Base-by-base conservation (phyloP, 345 rosid species). In the Syzygium aromaticum region DNA sequence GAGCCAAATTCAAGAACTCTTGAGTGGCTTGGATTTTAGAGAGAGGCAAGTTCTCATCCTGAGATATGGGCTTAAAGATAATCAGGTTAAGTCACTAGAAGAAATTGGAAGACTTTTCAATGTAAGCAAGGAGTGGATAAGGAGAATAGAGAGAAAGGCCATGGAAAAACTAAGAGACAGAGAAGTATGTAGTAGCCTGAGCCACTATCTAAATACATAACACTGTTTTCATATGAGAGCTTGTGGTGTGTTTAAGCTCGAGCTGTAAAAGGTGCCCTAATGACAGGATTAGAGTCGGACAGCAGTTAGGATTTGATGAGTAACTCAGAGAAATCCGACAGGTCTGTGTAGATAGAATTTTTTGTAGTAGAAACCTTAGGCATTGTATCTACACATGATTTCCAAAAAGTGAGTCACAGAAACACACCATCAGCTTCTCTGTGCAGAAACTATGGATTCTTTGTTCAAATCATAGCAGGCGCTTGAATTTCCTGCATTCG, bases 51-150 rank as follows among this genome's bases (percentile, higher is more conserved):
- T 97, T 86, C 86, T 95, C 90, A 59, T 91, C 40, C 88, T 95
- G 56, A 93, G 98, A 85, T 94, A 92, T 10, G 97, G 98, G 77
- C 90, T 97, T 73, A 84, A 86, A 40, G 94, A 91, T 87, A 88
- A 92, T 46, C 94, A 86, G 86, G 94, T 95, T 0, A 92, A 88
- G 93, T 94, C 99, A 6, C 94, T 97, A 1, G 98, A 92, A 90
- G 97, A 95, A 93, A 95, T 93, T 52, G 98, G 98, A 63, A 93
- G 89, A 93, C 85, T 88, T 40, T 91, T 94, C 85, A 87, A 85
- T 8, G 97, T 95, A 52, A 97, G 98, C 93, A 96, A 96, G 91
- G 98, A 96, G 89, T 95, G 98, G 98, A 93, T 95, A 77, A 91
- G 98, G 90, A 92, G 88, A 90, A 90, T 95, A 51, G 95, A 96